Base-by-base conservation (phyloP, 2,329 filamentous ascomycete species). In the Cytospora piceae region DNA sequence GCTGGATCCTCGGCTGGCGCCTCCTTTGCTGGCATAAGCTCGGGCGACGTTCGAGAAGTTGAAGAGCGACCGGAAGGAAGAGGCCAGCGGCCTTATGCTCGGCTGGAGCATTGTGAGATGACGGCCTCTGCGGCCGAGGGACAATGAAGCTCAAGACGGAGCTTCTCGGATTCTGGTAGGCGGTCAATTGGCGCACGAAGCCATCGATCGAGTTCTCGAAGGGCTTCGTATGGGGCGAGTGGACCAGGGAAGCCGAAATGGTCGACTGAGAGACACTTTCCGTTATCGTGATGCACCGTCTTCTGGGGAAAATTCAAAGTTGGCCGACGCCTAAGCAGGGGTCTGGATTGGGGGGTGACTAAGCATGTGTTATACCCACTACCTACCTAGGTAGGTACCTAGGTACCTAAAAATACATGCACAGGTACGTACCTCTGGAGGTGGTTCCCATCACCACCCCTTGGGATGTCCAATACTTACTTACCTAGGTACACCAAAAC, bases 21-120 rank as follows among this genome's bases (percentile, higher is more conserved):
- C 70, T 65, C 73, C 74, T 15, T 63, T 62, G 61, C 73, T 71
- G 27, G 69, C 65, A 46, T 71, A 55, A 46, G 61, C 66, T 37
- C 69, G 65, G 14, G 62, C 61, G 49, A 71, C 46, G 31, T 64
- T 56, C 22, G 68, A 68, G 7, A 65, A 59, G 27, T 68, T 49
- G 53, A 69, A 63, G 53, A 68, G 64, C 61, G 67, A 69, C 27
- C 68, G 64, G 31, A 68, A 61, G 68, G 72, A 70, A 42, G 71
- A 68, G 39, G 70, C 68, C 69, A 75, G 79, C 72, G 84, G 80
- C 73, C 85, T 83, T 78, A 90, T 78, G 77, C 88, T 85, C 70
- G 87, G 84, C 77, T 90, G 88, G 69, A 92, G 78, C 88, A 92
- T 92, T 58, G 69, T 76, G 65, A 39, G 58, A 17, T 56, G 62